Base-by-base conservation (phyloP, 2,329 filamentous ascomycete species). In the Colletotrichum theobromicola region DNA sequence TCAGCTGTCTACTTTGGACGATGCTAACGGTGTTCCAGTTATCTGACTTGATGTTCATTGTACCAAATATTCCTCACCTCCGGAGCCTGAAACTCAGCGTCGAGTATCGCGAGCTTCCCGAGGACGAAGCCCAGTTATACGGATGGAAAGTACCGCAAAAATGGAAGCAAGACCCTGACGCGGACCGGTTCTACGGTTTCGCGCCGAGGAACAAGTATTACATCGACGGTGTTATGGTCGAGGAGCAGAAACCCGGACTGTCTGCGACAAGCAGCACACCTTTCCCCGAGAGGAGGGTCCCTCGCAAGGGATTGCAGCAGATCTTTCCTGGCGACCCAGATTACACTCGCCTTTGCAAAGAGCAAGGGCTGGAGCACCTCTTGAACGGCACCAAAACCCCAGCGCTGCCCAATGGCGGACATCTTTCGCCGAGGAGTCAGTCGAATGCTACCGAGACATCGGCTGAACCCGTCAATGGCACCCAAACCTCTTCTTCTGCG, bases 101-200 rank as follows among this genome's bases (percentile, higher is more conserved):
- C 63, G 87, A 88, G 64, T 93, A 93, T 77, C 86, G 88, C 64
- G 92, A 93, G 81, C 83, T 91, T 13, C 84, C 89, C 15, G 89
- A 91, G 77, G 83, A 84, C 42, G 88, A 90, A 77, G 82, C 82
- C 7, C 84, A 88, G 75, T 80, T 85, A 24, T 77, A 80, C n/a
- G 83, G 81, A 10, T 88, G 85, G 80, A 82, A 80, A 58, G 79
- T 83, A 8, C 82, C 84, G 5, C 83, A 85, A 69, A 92, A 92
- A 79, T 93, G 90, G 89, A 91, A 88, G 79, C 83, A 85, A 68
- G 91, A 93, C 77, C 89, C 90, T 2, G 89, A 89, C 72, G 85
- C 85, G 1, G 85, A 86, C 68, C 86, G 86, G n/a, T 87, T 85
- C 72, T 83, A 87, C 57, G 86, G 85, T 5, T 91, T 90, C 79